Base-by-base conservation (phyloP, 2,329 filamentous ascomycete species). In the Pyrenophora tritici-repentis region DNA sequence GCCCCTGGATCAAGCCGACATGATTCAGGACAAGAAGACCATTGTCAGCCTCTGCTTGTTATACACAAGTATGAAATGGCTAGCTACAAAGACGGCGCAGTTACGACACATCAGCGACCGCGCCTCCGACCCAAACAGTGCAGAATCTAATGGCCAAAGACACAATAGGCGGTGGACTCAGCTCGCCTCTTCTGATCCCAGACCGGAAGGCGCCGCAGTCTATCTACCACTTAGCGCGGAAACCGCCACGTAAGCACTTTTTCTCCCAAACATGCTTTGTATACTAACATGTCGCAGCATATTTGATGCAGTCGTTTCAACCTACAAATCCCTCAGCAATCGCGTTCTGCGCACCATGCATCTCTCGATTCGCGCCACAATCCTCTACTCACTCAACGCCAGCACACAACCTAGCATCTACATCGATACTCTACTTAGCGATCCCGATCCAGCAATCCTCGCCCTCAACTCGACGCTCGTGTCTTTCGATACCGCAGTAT, bases 21-120 rank as follows among this genome's bases (percentile, higher is more conserved):
- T 97, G 41, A 92, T 97, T 57, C 87, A 89, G 36, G 92, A 97
- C 66, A 86, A 89, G 20, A 95, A 97, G 70, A 89, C 87, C 3
- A 87, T 97, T 22, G 85, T 88, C 36, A 88, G 88, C 3, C 78
- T 99, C 4, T 97, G 92, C 62, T 82, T 97, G 33, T 79, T 99
- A 31, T 95, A 96, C 73, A 97, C 92, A 42, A 97, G 92, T 77
- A 96, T 97, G 91, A 94, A 95, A 79, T 99, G 94, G 94, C 84
- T 99, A 31, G 86, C 89, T 16, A 87, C 87, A 62, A 94, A 93
- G 75, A 86, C 96, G 35, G 78, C 82, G n/a, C 81, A 89, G 50
- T 80, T 99, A 45, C 85, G 94, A 35, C 87, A 93, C 67, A 91
- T 97, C 65, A 93, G 90, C 16, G 80, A 83, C 44, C 85, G 88